These are phyloP conservation scores for Amauroascus verrucosus DNA, from an alignment of 2,329 filamentous ascomycete species.

Conservation along the genomic window DNA sequence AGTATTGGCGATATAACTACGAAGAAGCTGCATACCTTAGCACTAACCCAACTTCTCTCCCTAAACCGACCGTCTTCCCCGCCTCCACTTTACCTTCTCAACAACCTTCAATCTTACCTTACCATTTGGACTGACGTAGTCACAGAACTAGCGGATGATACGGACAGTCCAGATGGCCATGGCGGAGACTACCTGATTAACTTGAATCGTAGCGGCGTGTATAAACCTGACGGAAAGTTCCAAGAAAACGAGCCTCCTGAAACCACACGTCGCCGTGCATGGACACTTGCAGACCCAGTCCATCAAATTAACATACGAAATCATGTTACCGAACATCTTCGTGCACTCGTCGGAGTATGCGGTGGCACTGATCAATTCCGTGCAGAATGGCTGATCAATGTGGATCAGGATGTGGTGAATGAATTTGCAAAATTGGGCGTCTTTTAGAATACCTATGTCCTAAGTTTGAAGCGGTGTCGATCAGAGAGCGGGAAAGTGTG, in stretches of 20 bases:
- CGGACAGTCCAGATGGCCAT: slow-evolving; percentile 26
- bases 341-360: slow-evolving; percentile 30
- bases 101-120: slow-evolving; percentile 38
- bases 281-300: slow-evolving; percentile 34
- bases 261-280: slow-evolving; percentile 31
- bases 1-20: slow-evolving; percentile 38
- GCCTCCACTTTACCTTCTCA: slow-evolving; percentile 34
- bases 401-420: slow-evolving; percentile 34
- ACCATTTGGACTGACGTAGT: slow-evolving; percentile 40
- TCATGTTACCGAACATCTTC: slow-evolving; percentile 35
- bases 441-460: not conserved
- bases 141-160: slow-evolving; percentile 36
- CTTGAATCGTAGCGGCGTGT: slow-evolving; percentile 24
- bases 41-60: slow-evolving; percentile 37
- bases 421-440: slow-evolving; percentile 18
- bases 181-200: slow-evolving; percentile 35
- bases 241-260: slow-evolving; percentile 34
- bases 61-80: slow-evolving; percentile 28
- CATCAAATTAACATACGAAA: slow-evolving; percentile 38
- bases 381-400: slow-evolving; percentile 35
- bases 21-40: slow-evolving; percentile 40
- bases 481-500: not conserved
- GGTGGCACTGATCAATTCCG: slow-evolving; percentile 36
- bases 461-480: not conserved
- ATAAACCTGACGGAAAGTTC: slow-evolving; percentile 25